phyloP scores from a whole-genome alignment of 768 basidiomycete genomes.

The Suillus plorans region DNA sequence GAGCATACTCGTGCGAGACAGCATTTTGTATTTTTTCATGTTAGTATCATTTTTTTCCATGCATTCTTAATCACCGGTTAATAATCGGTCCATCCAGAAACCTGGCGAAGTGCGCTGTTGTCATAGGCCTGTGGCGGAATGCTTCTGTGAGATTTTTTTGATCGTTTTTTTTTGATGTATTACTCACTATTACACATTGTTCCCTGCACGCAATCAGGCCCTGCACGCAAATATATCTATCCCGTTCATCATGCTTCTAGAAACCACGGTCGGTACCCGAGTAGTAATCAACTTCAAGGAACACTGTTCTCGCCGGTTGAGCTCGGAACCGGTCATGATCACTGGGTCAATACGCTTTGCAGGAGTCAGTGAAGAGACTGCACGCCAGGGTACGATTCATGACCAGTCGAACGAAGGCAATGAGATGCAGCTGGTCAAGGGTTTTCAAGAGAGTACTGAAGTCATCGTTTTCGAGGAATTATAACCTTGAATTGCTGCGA shows the following conservation, averaged over 20 bases:
- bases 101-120: constrained; percentile 20
- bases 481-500: background rate
- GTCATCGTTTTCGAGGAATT: background rate
- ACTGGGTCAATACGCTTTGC: constrained; percentile 19
- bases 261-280: constrained; percentile 29
- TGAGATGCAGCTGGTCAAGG: background rate
- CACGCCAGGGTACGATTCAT: constrained; percentile 16
- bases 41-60: constrained; percentile 12
- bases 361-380: constrained; percentile 7
- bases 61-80: background rate
- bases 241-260: constrained; percentile 32
- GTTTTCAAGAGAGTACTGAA: background rate
- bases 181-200: too few species aligned
- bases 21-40: constrained; percentile 32
- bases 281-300: constrained; percentile 33
- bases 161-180: background rate
- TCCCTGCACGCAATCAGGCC: constrained; percentile 10
- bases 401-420: constrained; percentile 19
- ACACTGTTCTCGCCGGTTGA: constrained; percentile 19
- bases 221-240: constrained; percentile 30
- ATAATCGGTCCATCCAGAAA: constrained; percentile 19
- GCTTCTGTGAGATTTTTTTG: constrained; percentile 18
- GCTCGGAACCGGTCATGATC: constrained; percentile 8
- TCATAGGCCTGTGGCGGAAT: constrained; percentile 28
- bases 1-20: constrained; percentile 26